Evolutionary conservation across 2,329 filamentous ascomycete species (phyloP).

Genomic region (Dactylonectria estremocensis): DNA sequence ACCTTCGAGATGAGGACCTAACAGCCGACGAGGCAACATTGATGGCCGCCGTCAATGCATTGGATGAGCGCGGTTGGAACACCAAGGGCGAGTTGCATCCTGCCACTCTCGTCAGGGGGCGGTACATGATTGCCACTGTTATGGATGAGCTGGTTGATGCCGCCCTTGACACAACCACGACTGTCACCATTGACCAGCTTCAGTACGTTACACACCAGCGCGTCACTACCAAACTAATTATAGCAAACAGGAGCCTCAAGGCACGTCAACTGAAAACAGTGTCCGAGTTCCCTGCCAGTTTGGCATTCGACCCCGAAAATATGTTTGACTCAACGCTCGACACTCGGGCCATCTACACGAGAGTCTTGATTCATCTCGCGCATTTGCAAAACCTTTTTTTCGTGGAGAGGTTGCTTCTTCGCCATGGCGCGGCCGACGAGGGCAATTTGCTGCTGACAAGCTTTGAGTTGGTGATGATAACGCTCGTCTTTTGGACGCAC

Average conservation of each 20-base stretch:
- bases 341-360: conserved; percentile 1
- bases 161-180: conserved; percentile 58
- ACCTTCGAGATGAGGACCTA: conserved; percentile 20
- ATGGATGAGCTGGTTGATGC: conserved; percentile 73
- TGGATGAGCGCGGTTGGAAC: conserved; percentile 23
- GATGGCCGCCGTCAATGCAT: not conserved
- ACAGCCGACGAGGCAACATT: conserved; percentile 3
- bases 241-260: conserved; percentile 19
- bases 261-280: conserved; percentile 10
- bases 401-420: conserved; percentile 28
- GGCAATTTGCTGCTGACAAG: conserved; percentile 27
- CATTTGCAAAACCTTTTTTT: conserved; percentile 31
- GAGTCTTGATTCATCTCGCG: conserved; percentile 23
- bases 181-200: conserved; percentile 33
- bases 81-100: conserved; percentile 51
- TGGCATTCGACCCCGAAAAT: conserved; percentile 15
- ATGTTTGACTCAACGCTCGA: conserved; percentile 1
- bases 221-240: conserved; percentile 2
- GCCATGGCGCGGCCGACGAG: conserved; percentile 21
- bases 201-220: conserved; percentile 29
- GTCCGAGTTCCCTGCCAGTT: conserved; percentile 15
- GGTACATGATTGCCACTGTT: conserved; percentile 63
- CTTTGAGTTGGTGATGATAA: conserved; percentile 25
- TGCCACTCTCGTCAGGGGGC: conserved; percentile 62
- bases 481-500: conserved; percentile 30